phyloP scores from a whole-genome alignment of 2,329 filamentous ascomycete species.

The Fusarium mangiferae region DNA sequence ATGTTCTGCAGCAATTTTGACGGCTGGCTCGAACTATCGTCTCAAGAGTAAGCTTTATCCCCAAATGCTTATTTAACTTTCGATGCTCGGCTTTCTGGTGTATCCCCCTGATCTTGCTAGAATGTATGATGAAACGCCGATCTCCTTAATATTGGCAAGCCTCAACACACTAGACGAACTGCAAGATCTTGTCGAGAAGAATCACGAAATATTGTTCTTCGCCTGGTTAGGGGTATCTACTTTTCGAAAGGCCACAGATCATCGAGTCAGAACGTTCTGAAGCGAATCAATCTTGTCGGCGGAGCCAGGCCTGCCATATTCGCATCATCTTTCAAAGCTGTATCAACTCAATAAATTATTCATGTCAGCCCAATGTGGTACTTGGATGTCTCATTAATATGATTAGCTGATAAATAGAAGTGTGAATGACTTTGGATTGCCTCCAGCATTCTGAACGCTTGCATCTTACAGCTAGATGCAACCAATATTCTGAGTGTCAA shows the following conservation, averaged over 20 bases:
- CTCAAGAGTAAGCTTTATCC: neutral
- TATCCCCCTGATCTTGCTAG: neutral
- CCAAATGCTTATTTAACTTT: no score
- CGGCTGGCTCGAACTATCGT: neutral
- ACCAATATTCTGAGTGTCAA: neutral
- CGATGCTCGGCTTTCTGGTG: accelerated
- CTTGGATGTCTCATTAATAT: accelerated
- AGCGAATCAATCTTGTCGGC: neutral
- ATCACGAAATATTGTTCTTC: no score
- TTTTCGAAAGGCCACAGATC: accelerated
- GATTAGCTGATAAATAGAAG: neutral
- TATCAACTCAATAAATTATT: neutral
- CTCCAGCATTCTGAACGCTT: neutral
- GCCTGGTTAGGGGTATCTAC: accelerated
- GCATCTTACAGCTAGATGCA: no score
- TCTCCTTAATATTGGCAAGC: no score
- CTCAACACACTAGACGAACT: neutral
- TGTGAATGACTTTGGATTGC: accelerated
- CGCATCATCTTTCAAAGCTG: neutral
- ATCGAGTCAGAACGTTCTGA: accelerated
- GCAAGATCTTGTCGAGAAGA: neutral
- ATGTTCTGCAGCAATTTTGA: neutral
- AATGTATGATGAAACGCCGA: neutral
- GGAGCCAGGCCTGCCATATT: no score
- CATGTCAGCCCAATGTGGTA: accelerated